Percentiles rank a stretch among this genome's conserved stretches.
Conservation (phyloP, 805 yeast species). For the Saccharomyces eubayanus region DNA sequence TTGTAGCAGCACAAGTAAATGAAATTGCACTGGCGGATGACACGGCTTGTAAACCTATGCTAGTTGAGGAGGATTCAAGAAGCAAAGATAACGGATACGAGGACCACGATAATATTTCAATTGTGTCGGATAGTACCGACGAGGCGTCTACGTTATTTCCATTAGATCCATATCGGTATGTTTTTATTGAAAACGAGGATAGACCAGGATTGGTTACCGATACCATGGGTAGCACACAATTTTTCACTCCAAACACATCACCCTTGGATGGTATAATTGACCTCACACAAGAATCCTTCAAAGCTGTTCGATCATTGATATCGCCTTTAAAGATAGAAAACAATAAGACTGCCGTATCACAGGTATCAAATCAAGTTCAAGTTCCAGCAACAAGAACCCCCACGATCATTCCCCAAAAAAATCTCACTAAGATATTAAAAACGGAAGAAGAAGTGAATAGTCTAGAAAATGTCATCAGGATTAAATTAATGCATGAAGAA, state of each 20-base stretch:
- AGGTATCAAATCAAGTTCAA: slow-evolving; percentile 10
- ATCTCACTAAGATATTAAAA: not conserved
- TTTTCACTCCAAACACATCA: not conserved
- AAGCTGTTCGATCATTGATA: slow-evolving; percentile 21
- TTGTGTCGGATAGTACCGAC: slow-evolving; percentile 12
- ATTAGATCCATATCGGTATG: not conserved
- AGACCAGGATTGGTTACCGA: not conserved
- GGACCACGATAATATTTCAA: not conserved
- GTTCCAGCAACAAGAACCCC: slow-evolving; percentile 29
- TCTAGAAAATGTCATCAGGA: not conserved
- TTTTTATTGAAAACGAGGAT: not conserved
- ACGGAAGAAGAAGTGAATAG: not conserved
- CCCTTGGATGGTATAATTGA: slow-evolving; percentile 16
- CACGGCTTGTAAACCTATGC: not conserved
- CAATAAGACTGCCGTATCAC: not conserved
- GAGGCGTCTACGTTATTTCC: slow-evolving; percentile 9
- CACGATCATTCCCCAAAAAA: slow-evolving; percentile 6
- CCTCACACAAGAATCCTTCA: slow-evolving; percentile 25
- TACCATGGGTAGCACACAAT: not conserved
- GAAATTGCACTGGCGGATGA: not conserved
- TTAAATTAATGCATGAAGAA: not conserved
- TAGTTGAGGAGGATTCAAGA: not conserved
- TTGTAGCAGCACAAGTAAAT: not conserved
- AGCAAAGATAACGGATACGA: not conserved
- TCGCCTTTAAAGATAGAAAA: slow-evolving; percentile 22